Conservation (phyloP, 2,329 filamentous ascomycete species). For the Pyrenochaeta sp. region DNA sequence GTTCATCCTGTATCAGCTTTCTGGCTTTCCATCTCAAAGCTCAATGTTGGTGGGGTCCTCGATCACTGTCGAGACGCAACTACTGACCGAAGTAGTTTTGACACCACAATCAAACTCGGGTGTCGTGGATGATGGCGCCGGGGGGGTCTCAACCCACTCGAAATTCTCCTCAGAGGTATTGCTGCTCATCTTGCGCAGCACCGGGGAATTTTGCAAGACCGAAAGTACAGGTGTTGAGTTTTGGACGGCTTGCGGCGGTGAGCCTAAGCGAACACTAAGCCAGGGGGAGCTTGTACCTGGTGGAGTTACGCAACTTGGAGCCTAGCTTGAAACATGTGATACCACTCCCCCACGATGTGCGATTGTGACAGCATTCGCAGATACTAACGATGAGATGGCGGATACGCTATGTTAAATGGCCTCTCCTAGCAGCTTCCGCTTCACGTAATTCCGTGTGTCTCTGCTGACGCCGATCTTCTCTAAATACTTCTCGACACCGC, state of each 20-base stretch:
- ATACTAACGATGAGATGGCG: too few relatives aligned
- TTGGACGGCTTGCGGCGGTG: constrained; percentile 39
- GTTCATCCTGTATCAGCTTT: constrained; percentile 35
- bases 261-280: constrained; percentile 29
- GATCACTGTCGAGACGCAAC: constrained; percentile 34
- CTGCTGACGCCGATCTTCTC: constrained; percentile 63
- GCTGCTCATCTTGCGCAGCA: constrained; percentile 46
- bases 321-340: constrained; percentile 27
- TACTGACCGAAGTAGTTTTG: constrained; percentile 66
- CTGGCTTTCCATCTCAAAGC: constrained; percentile 21
- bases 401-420: constrained; percentile 11
- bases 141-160: constrained; percentile 72
- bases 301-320: constrained; percentile 21
- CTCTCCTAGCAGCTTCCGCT: constrained; percentile 38
- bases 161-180: constrained; percentile 63
- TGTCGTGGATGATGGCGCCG: constrained; percentile 61
- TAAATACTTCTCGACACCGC: constrained; percentile 73
- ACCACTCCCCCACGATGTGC: constrained; percentile 10
- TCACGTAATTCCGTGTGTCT: constrained; percentile 48
- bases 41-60: constrained; percentile 43
- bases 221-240: constrained; percentile 33
- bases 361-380: too few relatives aligned
- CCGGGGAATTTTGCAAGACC: constrained; percentile 42
- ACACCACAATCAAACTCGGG: constrained; percentile 67
- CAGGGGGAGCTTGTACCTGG: constrained; percentile 19